These are phyloP conservation scores for Tulasnella sp. DNA, from an alignment of 768 basidiomycete genomes.

Conservation along the genomic window DNA sequence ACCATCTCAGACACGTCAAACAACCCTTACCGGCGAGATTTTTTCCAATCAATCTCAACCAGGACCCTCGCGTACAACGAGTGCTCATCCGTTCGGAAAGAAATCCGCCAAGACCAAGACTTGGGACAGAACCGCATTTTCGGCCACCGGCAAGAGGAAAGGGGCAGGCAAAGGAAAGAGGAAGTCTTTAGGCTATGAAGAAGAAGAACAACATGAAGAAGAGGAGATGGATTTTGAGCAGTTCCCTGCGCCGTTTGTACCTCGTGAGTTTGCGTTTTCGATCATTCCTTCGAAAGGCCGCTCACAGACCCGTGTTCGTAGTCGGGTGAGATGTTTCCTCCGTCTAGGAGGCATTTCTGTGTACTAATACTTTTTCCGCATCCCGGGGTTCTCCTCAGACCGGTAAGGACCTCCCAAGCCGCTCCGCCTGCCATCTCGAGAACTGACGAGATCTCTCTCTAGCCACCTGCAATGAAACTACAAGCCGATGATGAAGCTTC, in stretches of 20 bases:
- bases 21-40: constrained; percentile 13
- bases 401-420: constrained; percentile 12
- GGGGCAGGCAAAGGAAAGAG: constrained; percentile 41
- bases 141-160: constrained; percentile 64
- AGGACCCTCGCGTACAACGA: background rate
- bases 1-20: constrained; percentile 6
- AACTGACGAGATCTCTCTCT: constrained; percentile 20
- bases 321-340: constrained; percentile 12
- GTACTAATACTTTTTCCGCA: background rate
- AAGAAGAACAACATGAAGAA: constrained; percentile 48
- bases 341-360: background rate
- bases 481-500: constrained; percentile 66
- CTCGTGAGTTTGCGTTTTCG: constrained; percentile 41
- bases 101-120: constrained; percentile 60
- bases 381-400: background rate
- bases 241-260: constrained; percentile 70
- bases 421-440: too few relatives aligned
- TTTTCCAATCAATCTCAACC: background rate
- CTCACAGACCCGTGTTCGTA: background rate
- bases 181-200: constrained; percentile 35
- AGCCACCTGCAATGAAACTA: constrained; percentile 56
- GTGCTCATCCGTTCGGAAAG: constrained; percentile 38
- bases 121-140: constrained; percentile 88
- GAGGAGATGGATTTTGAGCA: constrained; percentile 68
- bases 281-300: background rate